phyloP scores from a whole-genome alignment of 768 basidiomycete species.

The Leccinum subgranulosum region DNA sequence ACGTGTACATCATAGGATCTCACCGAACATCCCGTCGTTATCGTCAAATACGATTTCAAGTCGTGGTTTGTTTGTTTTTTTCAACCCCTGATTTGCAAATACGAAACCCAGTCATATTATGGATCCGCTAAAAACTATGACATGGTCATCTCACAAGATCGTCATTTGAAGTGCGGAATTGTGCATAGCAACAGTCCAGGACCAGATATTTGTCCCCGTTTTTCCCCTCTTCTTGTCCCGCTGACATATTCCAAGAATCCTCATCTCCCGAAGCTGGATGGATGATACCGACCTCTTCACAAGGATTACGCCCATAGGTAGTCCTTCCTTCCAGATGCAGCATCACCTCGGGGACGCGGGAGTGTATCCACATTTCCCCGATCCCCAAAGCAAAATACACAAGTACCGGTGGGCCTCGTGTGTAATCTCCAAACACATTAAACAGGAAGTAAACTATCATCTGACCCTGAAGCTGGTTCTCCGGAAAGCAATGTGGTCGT shows the following conservation, averaged over 20 bases:
- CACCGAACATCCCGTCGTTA: conserved; percentile 14
- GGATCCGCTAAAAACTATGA: background rate
- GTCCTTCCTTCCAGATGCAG: conserved; percentile 23
- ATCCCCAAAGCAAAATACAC: conserved; percentile 9
- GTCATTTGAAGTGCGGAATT: background rate
- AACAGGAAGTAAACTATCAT: conserved; percentile 12
- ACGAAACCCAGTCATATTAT: conserved; percentile 1
- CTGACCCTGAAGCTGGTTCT: conserved; percentile 8
- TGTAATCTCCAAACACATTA: conserved; percentile 6
- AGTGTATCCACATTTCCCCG: conserved; percentile 19
- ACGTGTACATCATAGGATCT: conserved; percentile 20
- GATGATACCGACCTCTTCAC: conserved; percentile 2
- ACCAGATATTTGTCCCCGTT: background rate
- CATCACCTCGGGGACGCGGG: conserved; percentile 32
- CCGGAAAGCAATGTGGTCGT: conserved; percentile 8
- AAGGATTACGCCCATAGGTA: conserved; percentile 12
- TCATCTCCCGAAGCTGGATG: background rate
- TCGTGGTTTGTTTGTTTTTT: background rate
- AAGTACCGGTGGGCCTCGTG: conserved; percentile 18
- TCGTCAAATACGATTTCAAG: conserved; percentile 25
- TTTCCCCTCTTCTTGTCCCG: background rate
- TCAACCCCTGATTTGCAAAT: conserved; percentile 17
- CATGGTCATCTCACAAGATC: background rate
- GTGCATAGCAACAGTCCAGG: background rate
- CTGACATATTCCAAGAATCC: background rate